Base-by-base conservation (phyloP, 768 basidiomycete genomes). In the Trametes coccinea region DNA sequence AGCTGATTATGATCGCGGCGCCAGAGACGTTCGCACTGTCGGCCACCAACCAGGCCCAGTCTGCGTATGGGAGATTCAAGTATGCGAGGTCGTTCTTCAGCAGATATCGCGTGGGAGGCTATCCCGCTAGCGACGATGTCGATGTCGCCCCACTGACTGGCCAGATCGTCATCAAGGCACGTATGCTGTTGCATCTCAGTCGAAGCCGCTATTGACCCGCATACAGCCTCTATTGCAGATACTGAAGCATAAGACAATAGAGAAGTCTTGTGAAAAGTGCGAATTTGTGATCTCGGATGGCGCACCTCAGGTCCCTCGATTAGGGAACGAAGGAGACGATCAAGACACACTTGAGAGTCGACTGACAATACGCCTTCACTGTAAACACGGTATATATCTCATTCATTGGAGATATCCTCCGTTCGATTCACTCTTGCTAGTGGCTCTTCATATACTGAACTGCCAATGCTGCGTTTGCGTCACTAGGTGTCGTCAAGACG, bases 11-110 rank as follows among this genome's bases (percentile, higher is more conserved):
- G 44, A 81, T 85, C 60, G 90, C 88, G 7, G 82, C 84, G 8
- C 70, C 79, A 0, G 85, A 88, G 39, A 74, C 76, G 37, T 70
- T 94, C 34, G 79, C 85, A 5, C 72, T 94, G 30, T 90, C 89
- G 54, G 77, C 87, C 2, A 91, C 89, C 27, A 94, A 93, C 73
- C 85, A 88, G 3, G 87, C 92, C 4, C 83, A 87, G 69, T 89
- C 92, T 41, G 92, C 92, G 10, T 93, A 90, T 69, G 89, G 86
- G 73, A 83, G 89, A 13, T 88, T 93, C 77, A 86, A 83, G 70
- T 91, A 88, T 65, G 77, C 78, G 8, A 82, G 77, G 43, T 75
- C 79, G 40, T 92, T 90, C 75, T 94, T 94, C 71, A 84, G 84
- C 29, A 84, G 80, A 60, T 93, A 89, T 66, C 78, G 70, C 41